These are phyloP conservation scores for Trypanosoma boissoni DNA, from an alignment of 208 protist genomes.

Conservation along the genomic window DNA sequence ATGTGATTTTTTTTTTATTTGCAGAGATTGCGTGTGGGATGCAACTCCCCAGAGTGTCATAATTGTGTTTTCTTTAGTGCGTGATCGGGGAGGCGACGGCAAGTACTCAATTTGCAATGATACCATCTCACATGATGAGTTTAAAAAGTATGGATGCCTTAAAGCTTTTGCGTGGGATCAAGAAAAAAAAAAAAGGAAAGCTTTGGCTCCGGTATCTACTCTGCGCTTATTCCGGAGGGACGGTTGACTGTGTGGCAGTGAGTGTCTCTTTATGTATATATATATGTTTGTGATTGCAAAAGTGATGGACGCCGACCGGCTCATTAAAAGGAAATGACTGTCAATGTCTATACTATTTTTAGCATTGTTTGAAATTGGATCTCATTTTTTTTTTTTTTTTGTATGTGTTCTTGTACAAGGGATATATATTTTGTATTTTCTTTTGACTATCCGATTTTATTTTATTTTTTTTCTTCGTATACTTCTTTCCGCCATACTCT, in stretches of 20 bases:
- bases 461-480: too few species aligned
- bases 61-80: slow-evolving; percentile 28
- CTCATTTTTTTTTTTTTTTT: slow-evolving; percentile 17
- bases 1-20: slow-evolving; percentile 42
- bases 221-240: too few species aligned
- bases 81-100: slow-evolving; percentile 37
- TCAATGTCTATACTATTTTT: slow-evolving; percentile 8
- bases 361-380: slow-evolving; percentile 3
- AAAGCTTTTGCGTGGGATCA: slow-evolving; percentile 45
- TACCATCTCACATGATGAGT: slow-evolving; percentile 37
- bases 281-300: slow-evolving; percentile 69
- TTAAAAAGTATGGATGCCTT: slow-evolving; percentile 32
- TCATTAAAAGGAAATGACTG: slow-evolving; percentile 34
- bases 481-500: too few species aligned
- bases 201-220: slow-evolving; percentile 44
- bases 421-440: neutral
- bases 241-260: too few species aligned
- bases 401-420: slow-evolving; percentile 1
- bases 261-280: too few species aligned
- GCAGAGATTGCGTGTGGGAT: slow-evolving; percentile 39
- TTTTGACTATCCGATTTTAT: too few species aligned
- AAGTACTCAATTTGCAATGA: slow-evolving; percentile 40
- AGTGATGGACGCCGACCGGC: slow-evolving; percentile 29
- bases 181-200: too few species aligned
- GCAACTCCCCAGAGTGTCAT: slow-evolving; percentile 34